Conservation (phyloP, 768 basidiomycete genomes). For the Phlebiopsis flavidoalba region DNA sequence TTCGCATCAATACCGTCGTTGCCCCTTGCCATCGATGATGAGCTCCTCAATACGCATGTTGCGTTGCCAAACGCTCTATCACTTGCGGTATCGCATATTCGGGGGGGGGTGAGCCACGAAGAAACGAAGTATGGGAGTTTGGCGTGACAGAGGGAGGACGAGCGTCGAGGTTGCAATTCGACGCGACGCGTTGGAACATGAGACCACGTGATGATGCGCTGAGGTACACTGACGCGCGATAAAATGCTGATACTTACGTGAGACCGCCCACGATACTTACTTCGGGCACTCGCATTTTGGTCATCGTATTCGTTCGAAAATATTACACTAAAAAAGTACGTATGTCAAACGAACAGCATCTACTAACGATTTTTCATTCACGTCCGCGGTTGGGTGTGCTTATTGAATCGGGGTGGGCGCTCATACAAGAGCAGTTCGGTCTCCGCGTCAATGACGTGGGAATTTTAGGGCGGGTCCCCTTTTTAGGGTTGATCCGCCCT, state of each 20-base stretch:
- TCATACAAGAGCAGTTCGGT: background rate
- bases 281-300: too few relatives aligned
- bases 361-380: too few relatives aligned
- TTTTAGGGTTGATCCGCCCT: background rate
- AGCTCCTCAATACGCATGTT: constrained; percentile 93
- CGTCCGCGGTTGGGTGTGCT: too few relatives aligned
- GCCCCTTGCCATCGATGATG: constrained; percentile 75
- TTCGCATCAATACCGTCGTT: background rate
- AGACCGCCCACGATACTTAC: too few relatives aligned
- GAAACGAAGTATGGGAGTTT: background rate
- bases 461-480: background rate
- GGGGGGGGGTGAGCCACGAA: background rate
- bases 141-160: background rate
- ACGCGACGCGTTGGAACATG: constrained; percentile 6
- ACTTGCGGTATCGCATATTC: background rate
- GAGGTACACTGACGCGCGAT: too few relatives aligned
- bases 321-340: too few relatives aligned
- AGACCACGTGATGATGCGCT: constrained; percentile 4
- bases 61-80: background rate
- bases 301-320: too few relatives aligned
- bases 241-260: too few relatives aligned
- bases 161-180: background rate
- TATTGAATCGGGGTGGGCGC: too few relatives aligned
- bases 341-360: too few relatives aligned
- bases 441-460: background rate